phyloP scores from a whole-genome alignment of 345 rosid genomes.

The Eucalyptus regnans region DNA sequence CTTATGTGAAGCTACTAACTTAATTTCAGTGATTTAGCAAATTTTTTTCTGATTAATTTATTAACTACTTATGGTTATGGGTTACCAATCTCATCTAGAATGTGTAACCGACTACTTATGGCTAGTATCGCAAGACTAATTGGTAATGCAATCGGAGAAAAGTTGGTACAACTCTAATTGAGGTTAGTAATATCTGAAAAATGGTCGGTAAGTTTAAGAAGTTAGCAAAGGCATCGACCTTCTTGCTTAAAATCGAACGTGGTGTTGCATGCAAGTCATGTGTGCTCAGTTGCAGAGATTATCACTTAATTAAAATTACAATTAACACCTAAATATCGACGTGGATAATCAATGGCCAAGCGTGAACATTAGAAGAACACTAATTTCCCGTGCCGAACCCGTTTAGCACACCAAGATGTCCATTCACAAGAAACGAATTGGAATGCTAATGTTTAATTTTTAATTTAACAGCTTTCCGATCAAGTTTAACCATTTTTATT shows the following conservation, averaged over 20 bases:
- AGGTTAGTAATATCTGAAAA: neutral
- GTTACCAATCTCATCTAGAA: neutral
- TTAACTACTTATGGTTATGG: neutral
- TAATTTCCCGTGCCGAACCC: neutral
- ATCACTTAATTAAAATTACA: too few relatives aligned
- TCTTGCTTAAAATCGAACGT: too few relatives aligned
- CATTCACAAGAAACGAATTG: neutral
- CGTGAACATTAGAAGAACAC: too few relatives aligned
- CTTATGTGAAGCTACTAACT: neutral
- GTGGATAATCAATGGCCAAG: too few relatives aligned
- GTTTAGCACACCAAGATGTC: neutral
- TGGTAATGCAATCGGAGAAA: neutral
- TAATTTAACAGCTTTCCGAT: neutral
- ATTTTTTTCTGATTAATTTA: neutral
- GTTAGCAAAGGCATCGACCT: too few relatives aligned
- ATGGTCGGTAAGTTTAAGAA: neutral
- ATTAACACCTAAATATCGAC: too few relatives aligned
- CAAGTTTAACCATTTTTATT: neutral
- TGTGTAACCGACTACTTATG: neutral
- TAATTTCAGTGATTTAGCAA: neutral
- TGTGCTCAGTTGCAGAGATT: too few relatives aligned
- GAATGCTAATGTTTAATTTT: neutral
- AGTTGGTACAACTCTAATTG: neutral
- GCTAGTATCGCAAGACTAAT: neutral
- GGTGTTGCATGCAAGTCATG: too few relatives aligned